Percentiles rank a stretch among this genome's conserved stretches.
Conservation (phyloP, 2,329 filamentous ascomycete genomes). For the Phoma sp. region DNA sequence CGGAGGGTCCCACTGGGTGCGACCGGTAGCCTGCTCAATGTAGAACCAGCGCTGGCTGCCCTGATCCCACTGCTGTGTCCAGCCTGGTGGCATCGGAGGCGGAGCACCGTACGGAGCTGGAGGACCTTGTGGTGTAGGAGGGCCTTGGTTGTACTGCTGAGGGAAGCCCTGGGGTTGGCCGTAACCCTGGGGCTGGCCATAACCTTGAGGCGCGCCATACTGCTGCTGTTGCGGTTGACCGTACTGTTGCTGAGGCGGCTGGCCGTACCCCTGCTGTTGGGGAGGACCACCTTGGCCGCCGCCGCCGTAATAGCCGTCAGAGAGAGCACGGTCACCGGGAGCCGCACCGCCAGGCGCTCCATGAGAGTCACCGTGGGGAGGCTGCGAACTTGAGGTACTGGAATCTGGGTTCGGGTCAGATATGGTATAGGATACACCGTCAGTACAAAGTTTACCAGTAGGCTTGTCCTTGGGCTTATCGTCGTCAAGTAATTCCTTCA, state of each 20-base stretch:
- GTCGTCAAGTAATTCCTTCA: constrained; percentile 53
- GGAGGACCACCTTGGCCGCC: constrained; percentile 22
- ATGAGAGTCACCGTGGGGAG: constrained; percentile 16
- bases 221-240: constrained; percentile 28
- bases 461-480: constrained; percentile 41
- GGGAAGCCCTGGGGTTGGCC: constrained; percentile 34
- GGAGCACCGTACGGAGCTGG: constrained; percentile 53
- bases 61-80: constrained; percentile 69
- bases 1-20: constrained; percentile 70
- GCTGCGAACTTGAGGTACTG: constrained; percentile 2
- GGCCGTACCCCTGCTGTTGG: constrained; percentile 18
- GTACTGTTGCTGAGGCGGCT: constrained; percentile 29
- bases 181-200: constrained; percentile 36
- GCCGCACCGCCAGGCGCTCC: constrained; percentile 24
- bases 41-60: constrained; percentile 69
- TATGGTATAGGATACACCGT: background rate
- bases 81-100: constrained; percentile 62
- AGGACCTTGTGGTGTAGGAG: constrained; percentile 39
- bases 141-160: constrained; percentile 29
- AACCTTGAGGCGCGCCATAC: constrained; percentile 22
- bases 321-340: constrained; percentile 29
- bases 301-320: constrained; percentile 28
- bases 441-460: constrained; percentile 9
- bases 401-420: constrained; percentile 3
- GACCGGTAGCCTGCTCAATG: constrained; percentile 65